Percentiles rank a stretch among this genome's conserved stretches.
Conservation (phyloP, 257 asterid species). For the Solanum virginianum region DNA sequence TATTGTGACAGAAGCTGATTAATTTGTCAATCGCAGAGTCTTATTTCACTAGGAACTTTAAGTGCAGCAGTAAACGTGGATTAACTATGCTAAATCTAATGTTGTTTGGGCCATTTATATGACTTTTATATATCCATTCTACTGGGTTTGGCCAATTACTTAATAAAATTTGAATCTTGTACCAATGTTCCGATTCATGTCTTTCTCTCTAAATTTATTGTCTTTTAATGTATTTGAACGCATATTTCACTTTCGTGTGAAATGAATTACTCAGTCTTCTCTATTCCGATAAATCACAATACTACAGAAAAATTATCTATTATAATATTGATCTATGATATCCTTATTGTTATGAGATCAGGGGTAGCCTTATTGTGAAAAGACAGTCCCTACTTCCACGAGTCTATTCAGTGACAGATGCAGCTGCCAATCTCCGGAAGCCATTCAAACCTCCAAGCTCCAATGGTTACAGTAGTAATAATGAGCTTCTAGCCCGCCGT, state of each 20-base stretch:
- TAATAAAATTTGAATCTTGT: not conserved
- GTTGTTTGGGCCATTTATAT: not conserved
- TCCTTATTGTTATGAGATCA: slow-evolving; percentile 14
- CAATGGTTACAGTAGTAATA: slow-evolving; percentile 53
- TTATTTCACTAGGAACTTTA: not conserved
- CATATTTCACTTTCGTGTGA: not conserved
- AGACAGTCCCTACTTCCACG: slow-evolving; percentile 85
- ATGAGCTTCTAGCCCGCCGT: slow-evolving; percentile 59
- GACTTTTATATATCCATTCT: not conserved
- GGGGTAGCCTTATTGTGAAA: slow-evolving; percentile 76
- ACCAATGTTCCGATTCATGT: not conserved
- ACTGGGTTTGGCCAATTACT: not conserved
- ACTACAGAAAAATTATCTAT: not conserved
- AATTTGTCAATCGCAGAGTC: not conserved
- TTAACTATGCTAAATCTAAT: not conserved
- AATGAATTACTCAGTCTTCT: not conserved
- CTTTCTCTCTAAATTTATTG: not conserved
- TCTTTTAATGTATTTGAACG: not conserved
- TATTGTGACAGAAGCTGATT: not conserved
- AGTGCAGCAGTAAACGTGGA: not conserved
- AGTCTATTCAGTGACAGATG: slow-evolving; percentile 65
- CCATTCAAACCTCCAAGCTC: slow-evolving; percentile 91
- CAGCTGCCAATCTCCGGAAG: slow-evolving; percentile 48
- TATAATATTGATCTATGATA: not conserved
- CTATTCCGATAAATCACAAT: not conserved